These are phyloP conservation scores for Naganishia sp. DNA, from an alignment of 1,284 basidiomycete genomes.

Conservation along the genomic window DNA sequence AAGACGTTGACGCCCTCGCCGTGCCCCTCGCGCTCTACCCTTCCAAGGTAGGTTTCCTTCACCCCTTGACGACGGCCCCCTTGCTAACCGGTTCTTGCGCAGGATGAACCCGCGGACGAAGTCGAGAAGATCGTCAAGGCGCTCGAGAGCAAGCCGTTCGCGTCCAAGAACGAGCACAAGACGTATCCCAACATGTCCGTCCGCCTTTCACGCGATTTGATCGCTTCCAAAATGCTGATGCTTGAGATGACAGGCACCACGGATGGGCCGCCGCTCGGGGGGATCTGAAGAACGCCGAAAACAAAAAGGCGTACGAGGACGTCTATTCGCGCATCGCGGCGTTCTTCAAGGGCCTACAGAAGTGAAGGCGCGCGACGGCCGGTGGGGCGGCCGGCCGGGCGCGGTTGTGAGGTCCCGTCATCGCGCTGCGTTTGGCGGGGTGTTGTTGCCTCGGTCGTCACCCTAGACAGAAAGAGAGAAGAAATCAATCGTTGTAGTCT, in stretches of 20 bases:
- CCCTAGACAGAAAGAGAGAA: too few relatives aligned
- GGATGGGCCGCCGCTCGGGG: slow-evolving; percentile 34
- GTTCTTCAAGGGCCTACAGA: slow-evolving; percentile 29
- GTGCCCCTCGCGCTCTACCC: slow-evolving; percentile 33
- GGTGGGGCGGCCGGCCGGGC: too few relatives aligned
- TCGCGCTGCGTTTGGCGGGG: too few relatives aligned
- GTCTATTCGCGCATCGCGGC: slow-evolving; percentile 27
- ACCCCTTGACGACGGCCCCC: too few relatives aligned
- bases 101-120: slow-evolving; percentile 31
- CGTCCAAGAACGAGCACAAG: slow-evolving; percentile 29
- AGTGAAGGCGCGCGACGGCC: slow-evolving; percentile 11
- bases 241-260: slow-evolving; percentile 17
- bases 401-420: too few relatives aligned
- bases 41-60: slow-evolving; percentile 24
- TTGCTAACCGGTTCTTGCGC: background rate
- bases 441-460: too few relatives aligned
- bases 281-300: slow-evolving; percentile 29
- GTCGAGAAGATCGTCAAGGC: slow-evolving; percentile 26
- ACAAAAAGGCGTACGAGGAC: slow-evolving; percentile 33
- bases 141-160: slow-evolving; percentile 29
- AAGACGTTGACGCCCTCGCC: slow-evolving; percentile 25
- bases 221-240: background rate
- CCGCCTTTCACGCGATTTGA: too few relatives aligned
- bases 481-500: slow-evolving; percentile 3
- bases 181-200: slow-evolving; percentile 29